A percentile compares a stretch with the other conserved stretches of the same genome.
Evolutionary conservation across 768 basidiomycete species (phyloP).

Genomic region (Fomitopsis serialis): DNA sequence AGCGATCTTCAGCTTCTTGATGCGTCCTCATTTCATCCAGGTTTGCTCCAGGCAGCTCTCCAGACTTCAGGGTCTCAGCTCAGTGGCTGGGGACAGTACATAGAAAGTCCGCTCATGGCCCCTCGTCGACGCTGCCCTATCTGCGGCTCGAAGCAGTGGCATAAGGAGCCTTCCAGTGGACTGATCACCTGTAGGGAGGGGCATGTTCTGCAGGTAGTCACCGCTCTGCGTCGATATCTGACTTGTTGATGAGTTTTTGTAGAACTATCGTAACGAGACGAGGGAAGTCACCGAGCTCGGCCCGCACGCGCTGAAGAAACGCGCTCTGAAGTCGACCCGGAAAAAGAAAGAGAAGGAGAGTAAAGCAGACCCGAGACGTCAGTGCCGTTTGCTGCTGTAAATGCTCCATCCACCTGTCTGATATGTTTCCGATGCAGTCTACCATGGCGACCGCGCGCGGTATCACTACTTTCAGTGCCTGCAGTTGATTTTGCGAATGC

Average conservation of each 20-base stretch:
- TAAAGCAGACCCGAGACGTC: conserved; percentile 58
- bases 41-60: no score
- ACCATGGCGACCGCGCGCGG: conserved; percentile 73
- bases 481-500: conserved; percentile 76
- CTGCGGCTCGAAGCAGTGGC: conserved; percentile 85
- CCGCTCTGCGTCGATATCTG: not conserved
- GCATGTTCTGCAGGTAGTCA: conserved; percentile 75
- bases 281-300: conserved; percentile 62
- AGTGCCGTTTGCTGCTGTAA: conserved; percentile 17
- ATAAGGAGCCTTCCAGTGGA: conserved; percentile 78
- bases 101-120: conserved; percentile 45
- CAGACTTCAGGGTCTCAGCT: no score
- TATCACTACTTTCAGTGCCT: conserved; percentile 82
- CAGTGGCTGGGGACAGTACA: no score
- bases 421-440: conserved; percentile 44
- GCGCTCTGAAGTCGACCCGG: conserved; percentile 53
- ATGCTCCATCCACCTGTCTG: not conserved
- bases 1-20: not conserved
- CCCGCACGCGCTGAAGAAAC: conserved; percentile 58
- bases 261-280: conserved; percentile 84
- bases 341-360: conserved; percentile 46
- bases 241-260: not conserved
- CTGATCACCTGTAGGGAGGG: conserved; percentile 86
- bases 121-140: conserved; percentile 62
- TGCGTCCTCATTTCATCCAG: no score